Evolutionary conservation across 1,284 basidiomycete species (phyloP).

Genomic region (Ceratobasidium sp.): DNA sequence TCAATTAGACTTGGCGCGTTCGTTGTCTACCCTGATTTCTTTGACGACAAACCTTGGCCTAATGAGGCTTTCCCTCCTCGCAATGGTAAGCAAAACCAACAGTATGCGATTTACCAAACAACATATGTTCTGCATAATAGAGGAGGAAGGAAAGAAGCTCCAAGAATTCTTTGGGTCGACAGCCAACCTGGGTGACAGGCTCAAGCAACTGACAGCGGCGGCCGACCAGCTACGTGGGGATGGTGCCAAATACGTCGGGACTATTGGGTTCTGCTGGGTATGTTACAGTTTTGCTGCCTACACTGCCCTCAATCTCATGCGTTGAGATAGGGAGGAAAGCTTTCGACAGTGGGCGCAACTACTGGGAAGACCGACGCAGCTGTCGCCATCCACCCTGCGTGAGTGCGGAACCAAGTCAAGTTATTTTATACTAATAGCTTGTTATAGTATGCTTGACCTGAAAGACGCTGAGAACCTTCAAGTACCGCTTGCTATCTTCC

Average conservation of each 20-base stretch:
- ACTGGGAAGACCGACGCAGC: constrained; percentile 61
- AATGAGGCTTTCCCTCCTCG: constrained; percentile 67
- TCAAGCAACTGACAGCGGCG: constrained; percentile 64
- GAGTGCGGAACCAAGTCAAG: constrained; percentile 50
- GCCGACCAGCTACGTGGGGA: constrained; percentile 63
- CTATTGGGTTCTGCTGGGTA: constrained; percentile 68
- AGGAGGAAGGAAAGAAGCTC: constrained; percentile 56
- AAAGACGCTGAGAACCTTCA: constrained; percentile 66
- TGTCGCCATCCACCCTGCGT: constrained; percentile 70
- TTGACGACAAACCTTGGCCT: constrained; percentile 37
- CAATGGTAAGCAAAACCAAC: constrained; percentile 60
- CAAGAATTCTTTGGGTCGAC: constrained; percentile 69
- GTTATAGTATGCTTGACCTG: constrained; percentile 67
- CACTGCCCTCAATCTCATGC: background rate
- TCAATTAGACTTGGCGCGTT: constrained; percentile 45
- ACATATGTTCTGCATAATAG: background rate
- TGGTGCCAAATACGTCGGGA: constrained; percentile 64
- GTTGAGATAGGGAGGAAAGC: constrained; percentile 64
- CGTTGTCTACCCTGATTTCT: constrained; percentile 44
- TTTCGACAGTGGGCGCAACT: constrained; percentile 62
- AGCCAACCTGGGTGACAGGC: constrained; percentile 62
- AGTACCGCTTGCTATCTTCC: constrained; percentile 71
- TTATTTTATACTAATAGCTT: constrained; percentile 4
- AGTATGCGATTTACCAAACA: constrained; percentile 53
- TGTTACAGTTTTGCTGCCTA: constrained; percentile 45